Percentiles rank a stretch among this genome's conserved stretches.
These are phyloP conservation scores for Trichoderma polysporum DNA, from an alignment of 2,329 filamentous ascomycete genomes.

Conservation along the genomic window DNA sequence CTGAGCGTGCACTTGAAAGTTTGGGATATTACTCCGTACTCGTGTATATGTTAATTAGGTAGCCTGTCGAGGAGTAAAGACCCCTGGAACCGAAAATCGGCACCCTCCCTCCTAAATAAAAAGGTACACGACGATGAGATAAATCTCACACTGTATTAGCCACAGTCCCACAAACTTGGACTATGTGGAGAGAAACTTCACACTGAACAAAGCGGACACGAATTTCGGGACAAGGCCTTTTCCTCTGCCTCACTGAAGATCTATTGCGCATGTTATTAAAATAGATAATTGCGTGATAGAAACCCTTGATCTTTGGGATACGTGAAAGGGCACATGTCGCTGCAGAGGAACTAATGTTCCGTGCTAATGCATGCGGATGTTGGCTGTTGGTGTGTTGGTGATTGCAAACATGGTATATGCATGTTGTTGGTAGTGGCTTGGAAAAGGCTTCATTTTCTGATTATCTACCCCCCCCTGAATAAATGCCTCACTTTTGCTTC, in stretches of 20 bases:
- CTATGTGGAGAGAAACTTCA: too few species aligned
- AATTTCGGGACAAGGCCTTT: neutral
- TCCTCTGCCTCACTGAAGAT: neutral
- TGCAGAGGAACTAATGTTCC: neutral
- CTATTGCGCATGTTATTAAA: neutral
- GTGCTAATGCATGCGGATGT: neutral
- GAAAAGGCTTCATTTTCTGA: neutral
- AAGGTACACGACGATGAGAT: too few species aligned
- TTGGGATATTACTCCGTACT: too few species aligned
- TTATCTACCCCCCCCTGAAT: neutral
- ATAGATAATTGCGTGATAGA: neutral
- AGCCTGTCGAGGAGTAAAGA: too few species aligned
- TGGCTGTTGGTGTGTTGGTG: constrained; percentile 2
- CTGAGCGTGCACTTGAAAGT: too few species aligned
- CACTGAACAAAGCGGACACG: too few species aligned
- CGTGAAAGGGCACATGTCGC: neutral
- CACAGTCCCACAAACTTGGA: too few species aligned
- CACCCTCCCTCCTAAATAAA: too few species aligned
- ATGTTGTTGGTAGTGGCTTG: constrained; percentile 18
- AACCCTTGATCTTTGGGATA: neutral
- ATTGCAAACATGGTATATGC: neutral
- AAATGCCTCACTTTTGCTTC: neutral
- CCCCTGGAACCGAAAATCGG: too few species aligned
- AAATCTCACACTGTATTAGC: too few species aligned
- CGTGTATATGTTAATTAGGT: too few species aligned